Evolutionary conservation across 805 yeast genomes (phyloP).

Genomic region (Yamadazyma scolyti): DNA sequence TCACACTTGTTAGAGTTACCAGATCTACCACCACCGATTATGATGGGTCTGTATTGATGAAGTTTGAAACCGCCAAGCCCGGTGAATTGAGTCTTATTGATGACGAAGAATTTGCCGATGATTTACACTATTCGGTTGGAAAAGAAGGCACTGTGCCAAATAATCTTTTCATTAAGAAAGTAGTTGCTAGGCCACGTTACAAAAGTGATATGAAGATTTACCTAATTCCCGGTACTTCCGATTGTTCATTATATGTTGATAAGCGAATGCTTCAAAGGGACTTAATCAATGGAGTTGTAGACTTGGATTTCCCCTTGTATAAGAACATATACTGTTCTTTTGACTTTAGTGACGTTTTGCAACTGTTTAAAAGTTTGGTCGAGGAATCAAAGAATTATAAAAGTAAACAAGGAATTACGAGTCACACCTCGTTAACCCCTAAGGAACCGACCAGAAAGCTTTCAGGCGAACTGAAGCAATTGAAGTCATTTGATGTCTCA

Average conservation of each 20-base stretch:
- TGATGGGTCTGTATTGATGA: conserved; percentile 50
- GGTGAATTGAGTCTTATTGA: conserved; percentile 50
- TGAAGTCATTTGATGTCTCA: too few species aligned
- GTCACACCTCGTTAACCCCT: too few species aligned
- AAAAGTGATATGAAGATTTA: conserved; percentile 63
- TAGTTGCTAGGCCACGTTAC: conserved; percentile 60
- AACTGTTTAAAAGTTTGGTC: too few species aligned
- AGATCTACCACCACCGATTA: conserved; percentile 51
- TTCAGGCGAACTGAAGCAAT: too few species aligned
- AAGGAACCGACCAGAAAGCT: too few species aligned
- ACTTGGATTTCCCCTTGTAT: conserved; percentile 20
- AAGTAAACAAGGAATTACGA: too few species aligned
- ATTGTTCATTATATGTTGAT: conserved; percentile 44
- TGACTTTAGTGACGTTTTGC: conserved; percentile 11
- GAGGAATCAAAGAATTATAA: too few species aligned
- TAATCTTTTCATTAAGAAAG: conserved; percentile 50
- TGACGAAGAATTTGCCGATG: conserved; percentile 41
- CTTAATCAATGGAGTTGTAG: conserved; percentile 46
- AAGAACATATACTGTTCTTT: conserved; percentile 18
- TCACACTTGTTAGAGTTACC: conserved; percentile 48
- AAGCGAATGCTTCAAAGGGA: conserved; percentile 50
- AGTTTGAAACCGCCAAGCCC: conserved; percentile 53
- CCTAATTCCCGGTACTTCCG: conserved; percentile 40
- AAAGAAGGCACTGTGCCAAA: conserved; percentile 40
- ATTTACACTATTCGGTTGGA: conserved; percentile 38